Conservation (phyloP, 257 asterid genomes). For the Paraleonurus japonicus region DNA sequence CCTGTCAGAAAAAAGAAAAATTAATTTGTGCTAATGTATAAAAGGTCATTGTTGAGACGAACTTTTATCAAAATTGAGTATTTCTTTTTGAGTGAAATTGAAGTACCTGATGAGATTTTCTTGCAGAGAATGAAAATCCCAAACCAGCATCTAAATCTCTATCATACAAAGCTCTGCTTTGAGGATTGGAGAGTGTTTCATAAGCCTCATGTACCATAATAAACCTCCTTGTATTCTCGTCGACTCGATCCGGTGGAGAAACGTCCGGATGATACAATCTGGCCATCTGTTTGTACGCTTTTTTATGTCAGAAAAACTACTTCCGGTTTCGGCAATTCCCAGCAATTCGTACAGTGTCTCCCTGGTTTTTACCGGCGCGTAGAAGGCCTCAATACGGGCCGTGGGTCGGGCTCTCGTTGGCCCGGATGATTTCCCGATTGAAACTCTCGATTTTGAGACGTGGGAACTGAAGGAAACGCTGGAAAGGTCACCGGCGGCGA, state of each 20-base stretch:
- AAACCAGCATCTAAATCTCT: conserved; percentile 32
- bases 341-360: conserved; percentile 50
- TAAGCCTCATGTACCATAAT: conserved; percentile 54
- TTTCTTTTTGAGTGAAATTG: background rate
- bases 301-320: conserved; percentile 47
- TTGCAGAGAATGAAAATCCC: conserved; percentile 16
- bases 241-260: conserved; percentile 58
- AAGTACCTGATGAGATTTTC: conserved; percentile 12
- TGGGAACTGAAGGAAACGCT: conserved; percentile 24
- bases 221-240: conserved; percentile 51
- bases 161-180: conserved; percentile 43
- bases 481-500: background rate
- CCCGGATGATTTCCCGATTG: conserved; percentile 2
- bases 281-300: conserved; percentile 56
- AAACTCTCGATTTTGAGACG: conserved; percentile 8
- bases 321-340: conserved; percentile 45
- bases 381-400: conserved; percentile 20
- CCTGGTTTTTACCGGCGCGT: background rate
- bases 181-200: conserved; percentile 56
- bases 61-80: background rate
- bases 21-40: too few species aligned
- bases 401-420: conserved; percentile 8
- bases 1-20: background rate
- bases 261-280: conserved; percentile 65
- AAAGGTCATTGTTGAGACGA: too few species aligned